Evolutionary conservation across 2,329 filamentous ascomycete genomes (phyloP), one percentile per base, ranked within the genome.

Genomic region (Clarireedia monteithiana): DNA sequence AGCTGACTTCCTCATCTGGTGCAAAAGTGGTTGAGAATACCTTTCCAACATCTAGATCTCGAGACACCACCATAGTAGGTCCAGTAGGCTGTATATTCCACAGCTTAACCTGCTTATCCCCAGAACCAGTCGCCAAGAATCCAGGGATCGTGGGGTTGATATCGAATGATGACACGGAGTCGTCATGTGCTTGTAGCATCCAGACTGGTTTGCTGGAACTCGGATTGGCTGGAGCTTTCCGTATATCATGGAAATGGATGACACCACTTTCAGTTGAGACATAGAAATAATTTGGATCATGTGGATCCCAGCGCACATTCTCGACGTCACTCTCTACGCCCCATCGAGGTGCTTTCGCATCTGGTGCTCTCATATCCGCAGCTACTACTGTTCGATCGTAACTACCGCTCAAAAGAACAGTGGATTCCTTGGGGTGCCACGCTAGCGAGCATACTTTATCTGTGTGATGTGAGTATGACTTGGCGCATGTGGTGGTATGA

Each of bases 391-490:
- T 97, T 62, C 91, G 85, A 72, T 99, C 94, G 74, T 97, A 99
- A 69, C 89, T 95, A 59, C 94, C 94, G 67, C 87, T 95, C 58
- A 99, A 80, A 24, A 99, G 79, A 20, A 95, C 84, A 0, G 94
- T 96, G 2, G 91, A 84, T 71, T 96, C 89, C 45, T 79, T 81
- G 0, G 88, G 81, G 75, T 97, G 90, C 94, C 95, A 99, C 62
- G 92, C 88, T 56, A 99, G 76, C 23, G 92, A 90, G 79, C 91
- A 99, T 63, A 97, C 91, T 76, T 99, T 99, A 78, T 96, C 94
- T 38, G 89, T 95, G 75, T 99, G 94, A 74, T 95, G 89, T 15
- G 83, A 80, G 78, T 99, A 99, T 46, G 91, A 96, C 75, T 96
- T 94, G 66, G 94, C 94, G 72, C 91, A 96, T 72, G 86, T 91